Percentiles rank a stretch among this genome's conserved stretches.
Conservation (phyloP, 345 rosid genomes). For the Firmiana major region DNA sequence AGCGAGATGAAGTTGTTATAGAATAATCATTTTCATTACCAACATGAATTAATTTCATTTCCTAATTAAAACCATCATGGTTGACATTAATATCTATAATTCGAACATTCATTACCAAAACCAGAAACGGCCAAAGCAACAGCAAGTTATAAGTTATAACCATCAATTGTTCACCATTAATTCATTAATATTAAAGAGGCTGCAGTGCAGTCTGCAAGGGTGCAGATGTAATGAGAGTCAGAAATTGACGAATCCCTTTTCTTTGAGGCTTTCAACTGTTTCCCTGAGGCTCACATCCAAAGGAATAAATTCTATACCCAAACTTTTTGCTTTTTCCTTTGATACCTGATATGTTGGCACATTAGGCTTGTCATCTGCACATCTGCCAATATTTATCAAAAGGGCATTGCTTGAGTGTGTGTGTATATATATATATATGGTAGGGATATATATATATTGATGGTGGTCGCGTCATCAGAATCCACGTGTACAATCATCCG, state of each 20-base stretch:
- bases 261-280: conserved; percentile 88
- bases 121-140: not conserved
- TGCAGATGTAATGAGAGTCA: conserved; percentile 21
- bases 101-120: no score
- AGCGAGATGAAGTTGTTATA: no score
- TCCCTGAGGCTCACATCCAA: conserved; percentile 76
- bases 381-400: conserved; percentile 39
- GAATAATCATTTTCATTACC: no score
- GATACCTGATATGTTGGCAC: conserved; percentile 78
- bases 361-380: conserved; percentile 65
- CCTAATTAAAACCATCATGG: no score
- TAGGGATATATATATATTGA: no score
- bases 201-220: not conserved
- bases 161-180: not conserved
- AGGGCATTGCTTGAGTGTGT: not conserved
- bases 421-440: no score
- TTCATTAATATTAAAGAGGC: not conserved
- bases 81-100: no score
- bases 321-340: conserved; percentile 58
- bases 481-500: no score
- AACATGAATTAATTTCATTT: no score
- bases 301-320: conserved; percentile 82
- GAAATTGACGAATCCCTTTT: conserved; percentile 62
- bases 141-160: no score
- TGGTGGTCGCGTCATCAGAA: no score